Base-by-base conservation (phyloP, 176 grass and related monocot genomes). In the Oryza nivara region DNA sequence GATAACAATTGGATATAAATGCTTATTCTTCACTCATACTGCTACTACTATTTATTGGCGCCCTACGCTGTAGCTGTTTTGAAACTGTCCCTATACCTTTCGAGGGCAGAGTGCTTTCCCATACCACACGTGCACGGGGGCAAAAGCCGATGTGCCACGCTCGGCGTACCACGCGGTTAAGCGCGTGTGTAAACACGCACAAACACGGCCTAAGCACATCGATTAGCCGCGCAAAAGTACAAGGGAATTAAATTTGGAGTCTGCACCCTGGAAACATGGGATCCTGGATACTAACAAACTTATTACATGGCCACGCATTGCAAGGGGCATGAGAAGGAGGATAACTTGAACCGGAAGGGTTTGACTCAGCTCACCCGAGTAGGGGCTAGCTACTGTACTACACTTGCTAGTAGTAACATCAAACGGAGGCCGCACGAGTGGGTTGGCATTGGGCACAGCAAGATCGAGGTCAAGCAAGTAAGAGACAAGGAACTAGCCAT, bases 291-390 rank as follows among this genome's bases (percentile, higher is more conserved):
- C 82, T 85, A 89, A 85, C 82, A 89, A 89, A 76, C 82, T 85
- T 85, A 81, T 85, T 85, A 87, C 82, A 25, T 17, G 48, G 83
- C 16, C 58, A 75, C 78, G 86, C 49, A 15, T 83, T 77, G 64
- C 88, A 67, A 91, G n/a, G 82, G 48, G 68, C 83, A 77, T 82
- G 79, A 68, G 88, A 78, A 46, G 86, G 68, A 90, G 83, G 74
- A 93, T 63, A 89, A 88, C 92, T 97, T 97, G 88, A 85, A 86
- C 44, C 73, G 68, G 76, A 97, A 97, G 95, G 84, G 90, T 94
- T 94, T 97, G 95, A 93, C 90, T 76, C 78, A 44, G 91, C 88
- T 60, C 78, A 44, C 74, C 56, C 35, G 45, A 73, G 3, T 74
- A 84, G 80, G 45, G 65, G 43, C 65, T 10, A 83, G 76, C 63